A percentile compares a stretch with the other conserved stretches of the same genome.
These are phyloP conservation scores for Alternaria sp. DNA, from an alignment of 2,329 filamentous ascomycete species.

Conservation along the genomic window DNA sequence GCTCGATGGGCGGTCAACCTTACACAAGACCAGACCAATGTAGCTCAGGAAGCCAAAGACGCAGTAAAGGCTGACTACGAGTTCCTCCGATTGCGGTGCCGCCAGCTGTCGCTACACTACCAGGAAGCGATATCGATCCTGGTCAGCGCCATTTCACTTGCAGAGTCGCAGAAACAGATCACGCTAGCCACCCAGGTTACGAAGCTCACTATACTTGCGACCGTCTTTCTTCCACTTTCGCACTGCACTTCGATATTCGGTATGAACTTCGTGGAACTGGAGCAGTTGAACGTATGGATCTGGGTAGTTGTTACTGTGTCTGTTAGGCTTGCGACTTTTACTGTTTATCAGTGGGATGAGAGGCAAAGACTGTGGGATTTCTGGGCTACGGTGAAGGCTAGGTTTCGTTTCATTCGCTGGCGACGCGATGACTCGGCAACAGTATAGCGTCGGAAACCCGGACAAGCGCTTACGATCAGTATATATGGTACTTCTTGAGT, in stretches of 20 bases:
- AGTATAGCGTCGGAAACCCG: not conserved
- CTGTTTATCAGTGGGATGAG: not conserved
- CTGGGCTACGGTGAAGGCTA: not conserved
- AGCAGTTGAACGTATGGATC: not conserved
- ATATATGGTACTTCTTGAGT: not conserved
- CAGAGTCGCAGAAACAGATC: not conserved
- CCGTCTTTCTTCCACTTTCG: not conserved
- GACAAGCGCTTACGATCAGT: accelerated
- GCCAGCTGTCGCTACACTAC: not conserved
- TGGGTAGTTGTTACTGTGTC: not conserved
- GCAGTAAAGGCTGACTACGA: not conserved
- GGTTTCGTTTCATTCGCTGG: not conserved
- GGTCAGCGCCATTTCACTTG: not conserved
- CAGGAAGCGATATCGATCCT: not conserved
- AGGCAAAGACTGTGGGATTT: not conserved
- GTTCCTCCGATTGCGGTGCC: not conserved
- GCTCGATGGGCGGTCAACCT: not conserved
- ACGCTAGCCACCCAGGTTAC: not conserved
- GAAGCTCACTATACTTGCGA: not conserved
- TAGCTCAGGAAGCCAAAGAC: not conserved
- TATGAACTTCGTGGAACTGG: not conserved
- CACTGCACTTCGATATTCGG: not conserved
- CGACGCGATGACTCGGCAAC: not conserved
- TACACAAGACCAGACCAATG: not conserved
- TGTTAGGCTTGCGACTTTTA: not conserved